Base-by-base conservation (phyloP, 805 yeast genomes). In the Saccharomyces paradoxus region DNA sequence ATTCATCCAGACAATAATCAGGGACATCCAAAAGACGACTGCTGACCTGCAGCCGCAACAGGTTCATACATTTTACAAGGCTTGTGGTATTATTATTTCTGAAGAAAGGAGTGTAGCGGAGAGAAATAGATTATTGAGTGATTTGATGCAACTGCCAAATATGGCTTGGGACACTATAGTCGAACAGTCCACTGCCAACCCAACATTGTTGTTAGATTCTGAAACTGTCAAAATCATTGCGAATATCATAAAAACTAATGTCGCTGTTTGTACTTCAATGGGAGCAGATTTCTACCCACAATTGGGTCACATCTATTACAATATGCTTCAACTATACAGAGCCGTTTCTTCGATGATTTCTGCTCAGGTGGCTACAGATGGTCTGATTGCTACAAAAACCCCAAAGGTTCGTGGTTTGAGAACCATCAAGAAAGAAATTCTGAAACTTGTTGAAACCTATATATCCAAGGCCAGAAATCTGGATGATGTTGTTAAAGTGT, bases 41-140 rank as follows among this genome's bases (percentile, higher is more conserved):
- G 88, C 87, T 55, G 98, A 94, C 69, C 78, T 94, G 66, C 92
- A 86, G 65, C 97, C 99, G 26, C 97, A 92, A 70, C 99, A 94
- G 72, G 96, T 94, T 28, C 99, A 94, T 70, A 90, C 97, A 1
- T 94, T 94, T 68, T 94, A 94, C 71, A 96, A 88, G 74, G 98
- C 99, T 0, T 92, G 98, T 76, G 97, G 97, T 63, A 83, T 87
- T 56, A 92, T 94, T 54, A 81, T 94, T 41, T 82, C 91, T 52
- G 96, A 97, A 12, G 97, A 92, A 71, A 81, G 85, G 41, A 79
- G 84, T 48, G 76, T 78, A 58, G 81, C 80, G 12, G 78, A 80
- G 41, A 84, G 94, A 70, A 89, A 87, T 56, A 80, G 84, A 56
- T 76, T 91, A 53, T 77, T 90, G 53, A 69, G 77, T 51, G 91